Conservation (phyloP, 768 basidiomycete genomes). For the Gloeostereum incarnatum region DNA sequence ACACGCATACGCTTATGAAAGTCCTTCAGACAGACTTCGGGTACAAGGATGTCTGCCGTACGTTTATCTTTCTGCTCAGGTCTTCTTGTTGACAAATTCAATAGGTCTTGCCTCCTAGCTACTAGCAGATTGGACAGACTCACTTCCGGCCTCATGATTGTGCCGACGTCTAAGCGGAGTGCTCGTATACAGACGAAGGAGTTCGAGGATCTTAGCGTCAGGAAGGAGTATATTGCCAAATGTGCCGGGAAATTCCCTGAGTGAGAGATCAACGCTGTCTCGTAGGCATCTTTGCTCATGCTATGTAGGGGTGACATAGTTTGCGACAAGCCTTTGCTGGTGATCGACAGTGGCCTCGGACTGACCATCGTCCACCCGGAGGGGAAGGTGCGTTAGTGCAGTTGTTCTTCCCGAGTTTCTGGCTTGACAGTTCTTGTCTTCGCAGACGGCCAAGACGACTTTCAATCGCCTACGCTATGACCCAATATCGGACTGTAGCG, state of each 20-base stretch:
- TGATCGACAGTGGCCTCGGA: conserved; percentile 94
- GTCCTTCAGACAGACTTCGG: conserved; percentile 81
- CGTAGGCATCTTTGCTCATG: not conserved
- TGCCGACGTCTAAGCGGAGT: conserved; percentile 64
- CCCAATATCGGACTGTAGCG: conserved; percentile 67
- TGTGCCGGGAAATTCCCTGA: conserved; percentile 79
- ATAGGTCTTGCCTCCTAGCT: conserved; percentile 36
- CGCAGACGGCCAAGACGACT: conserved; percentile 77
- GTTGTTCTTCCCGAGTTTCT: conserved; percentile 3
- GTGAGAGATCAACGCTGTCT: conserved; percentile 36
- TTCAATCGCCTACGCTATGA: conserved; percentile 84
- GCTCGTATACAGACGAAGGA: conserved; percentile 70
- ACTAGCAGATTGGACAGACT: conserved; percentile 91
- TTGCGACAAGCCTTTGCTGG: conserved; percentile 82
- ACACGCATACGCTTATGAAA: conserved; percentile 79
- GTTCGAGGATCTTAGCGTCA: conserved; percentile 73
- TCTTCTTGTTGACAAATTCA: conserved; percentile 4
- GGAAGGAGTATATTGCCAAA: conserved; percentile 90
- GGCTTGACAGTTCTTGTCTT: conserved; percentile 2
- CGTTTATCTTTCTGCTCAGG: conserved; percentile 19
- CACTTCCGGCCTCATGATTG: conserved; percentile 92
- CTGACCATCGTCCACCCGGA: conserved; percentile 93
- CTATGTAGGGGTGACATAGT: conserved; percentile 58
- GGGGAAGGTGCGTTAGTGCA: conserved; percentile 58
- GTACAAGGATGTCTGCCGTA: conserved; percentile 76